Base-by-base conservation (phyloP, 805 yeast species). In the Candida ipomoeae region DNA sequence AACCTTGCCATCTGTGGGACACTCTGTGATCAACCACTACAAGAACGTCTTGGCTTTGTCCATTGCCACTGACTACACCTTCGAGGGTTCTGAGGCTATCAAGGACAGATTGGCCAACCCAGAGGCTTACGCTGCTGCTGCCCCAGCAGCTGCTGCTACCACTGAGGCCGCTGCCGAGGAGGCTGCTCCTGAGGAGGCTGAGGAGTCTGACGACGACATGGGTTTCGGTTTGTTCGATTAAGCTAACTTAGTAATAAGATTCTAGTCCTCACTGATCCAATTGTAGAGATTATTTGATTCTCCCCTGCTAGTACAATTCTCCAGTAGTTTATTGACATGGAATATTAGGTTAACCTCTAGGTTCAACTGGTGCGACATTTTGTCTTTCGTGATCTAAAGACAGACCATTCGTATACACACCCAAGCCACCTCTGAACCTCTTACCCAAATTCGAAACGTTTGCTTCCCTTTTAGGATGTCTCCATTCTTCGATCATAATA, bases 91-190 rank as follows among this genome's bases (percentile, higher is more conserved):
- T 65, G 99, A 91, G 83, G 91, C 92, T 64, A 85, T 94, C 82
- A 89, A 89, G 87, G 99, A 94, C 87, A 89, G 98, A 82, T 82
- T 94, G 70, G 98, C 96, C 77, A 92, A 94, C 95, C 99, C 99
- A 77, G 98, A 94, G 62, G 96, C 96, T 77, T 94, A 92, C 80
- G 99, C 98, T 73, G 86, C 98, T 70, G 95, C 97, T 79, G 97
- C 97, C 69, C 96, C 98, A 68, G 97, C 79, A 74, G 97, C 97
- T 68, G 86, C 95, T 66, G 82, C 88, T 67, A 66, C 81, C 58
- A 67, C 77, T 59, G 78, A 74, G 49, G 81, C 82, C 55, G 84
- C 80, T 58, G 86, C 81, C 56, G 87, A 78, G 54, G 89, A 80
- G 59, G 90, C 79, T 53, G 89, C 84, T 59, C 87, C 80, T 48